These are phyloP conservation scores for Cryptosporidium meleagridis DNA, from an alignment of 169 alveolate genomes.

Conservation along the genomic window DNA sequence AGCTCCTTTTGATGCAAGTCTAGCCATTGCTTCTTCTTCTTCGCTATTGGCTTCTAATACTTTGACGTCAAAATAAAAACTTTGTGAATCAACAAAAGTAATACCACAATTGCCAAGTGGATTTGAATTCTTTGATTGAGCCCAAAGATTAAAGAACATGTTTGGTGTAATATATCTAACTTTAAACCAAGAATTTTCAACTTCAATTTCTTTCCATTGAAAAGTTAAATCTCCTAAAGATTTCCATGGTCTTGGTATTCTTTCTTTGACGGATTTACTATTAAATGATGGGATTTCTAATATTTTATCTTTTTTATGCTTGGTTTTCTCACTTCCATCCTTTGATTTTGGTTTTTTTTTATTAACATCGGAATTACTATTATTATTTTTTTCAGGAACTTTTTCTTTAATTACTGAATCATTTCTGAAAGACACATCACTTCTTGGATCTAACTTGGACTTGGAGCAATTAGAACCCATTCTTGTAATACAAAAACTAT, in stretches of 20 bases:
- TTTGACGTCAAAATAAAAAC: constrained; percentile 63
- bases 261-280: constrained; percentile 31
- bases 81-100: constrained; percentile 66
- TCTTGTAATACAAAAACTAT: neutral
- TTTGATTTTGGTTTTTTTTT: neutral
- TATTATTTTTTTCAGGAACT: neutral
- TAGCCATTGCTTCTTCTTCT: constrained; percentile 64
- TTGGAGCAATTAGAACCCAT: constrained; percentile 18
- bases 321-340: neutral
- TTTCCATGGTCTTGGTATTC: constrained; percentile 61
- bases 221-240: constrained; percentile 34
- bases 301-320: neutral
- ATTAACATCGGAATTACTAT: neutral
- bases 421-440: neutral
- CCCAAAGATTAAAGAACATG: constrained; percentile 63
- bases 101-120: constrained; percentile 70
- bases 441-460: neutral
- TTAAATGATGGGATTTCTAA: constrained; percentile 14
- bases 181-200: constrained; percentile 23
- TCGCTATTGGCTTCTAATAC: constrained; percentile 55
- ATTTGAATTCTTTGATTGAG: constrained; percentile 55
- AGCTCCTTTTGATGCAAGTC: constrained; percentile 70
- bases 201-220: constrained; percentile 36
- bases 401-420: neutral
- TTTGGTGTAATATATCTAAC: constrained; percentile 66